Evolutionary conservation across 352 stramenopile species (phyloP).

Genomic region (Pythium phragmiticola): DNA sequence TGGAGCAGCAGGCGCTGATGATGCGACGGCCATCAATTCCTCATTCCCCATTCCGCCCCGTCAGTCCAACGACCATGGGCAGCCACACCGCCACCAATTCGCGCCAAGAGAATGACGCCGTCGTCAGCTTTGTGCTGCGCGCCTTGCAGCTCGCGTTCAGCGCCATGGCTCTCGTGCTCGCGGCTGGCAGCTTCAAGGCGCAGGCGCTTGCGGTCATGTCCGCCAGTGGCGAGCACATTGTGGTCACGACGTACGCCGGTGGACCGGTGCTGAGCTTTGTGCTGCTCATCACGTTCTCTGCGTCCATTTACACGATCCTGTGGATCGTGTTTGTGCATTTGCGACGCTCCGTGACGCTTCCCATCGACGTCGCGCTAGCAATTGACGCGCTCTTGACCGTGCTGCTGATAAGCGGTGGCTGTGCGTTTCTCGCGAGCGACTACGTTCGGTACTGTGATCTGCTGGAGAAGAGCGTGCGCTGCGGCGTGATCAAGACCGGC

Average conservation of each 20-base stretch:
- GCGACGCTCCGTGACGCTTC: slow-evolving; percentile 30
- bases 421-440: slow-evolving; percentile 57
- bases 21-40: too few relatives aligned
- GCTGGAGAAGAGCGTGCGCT: slow-evolving; percentile 43
- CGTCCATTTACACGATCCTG: slow-evolving; percentile 45
- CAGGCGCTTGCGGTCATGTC: slow-evolving; percentile 28
- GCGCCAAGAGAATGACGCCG: slow-evolving; percentile 36
- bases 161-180: slow-evolving; percentile 46
- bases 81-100: slow-evolving; percentile 24
- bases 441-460: slow-evolving; percentile 64
- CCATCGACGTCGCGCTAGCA: slow-evolving; percentile 43
- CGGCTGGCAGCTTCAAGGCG: slow-evolving; percentile 46
- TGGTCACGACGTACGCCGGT: slow-evolving; percentile 58
- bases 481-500: slow-evolving; percentile 42
- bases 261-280: slow-evolving; percentile 59
- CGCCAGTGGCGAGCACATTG: slow-evolving; percentile 15
- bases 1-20: too few relatives aligned
- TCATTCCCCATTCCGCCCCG: too few relatives aligned
- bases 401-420: slow-evolving; percentile 64
- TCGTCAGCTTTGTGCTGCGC: slow-evolving; percentile 51
- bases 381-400: slow-evolving; percentile 68
- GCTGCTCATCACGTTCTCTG: slow-evolving; percentile 60
- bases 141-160: slow-evolving; percentile 49
- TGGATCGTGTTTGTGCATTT: slow-evolving; percentile 52
- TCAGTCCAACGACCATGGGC: slow-evolving; percentile 2